Evolutionary conservation across 2,329 filamentous ascomycete genomes (phyloP), one percentile per base, ranked within the genome.

Genomic region (Sarocladium kiliense): DNA sequence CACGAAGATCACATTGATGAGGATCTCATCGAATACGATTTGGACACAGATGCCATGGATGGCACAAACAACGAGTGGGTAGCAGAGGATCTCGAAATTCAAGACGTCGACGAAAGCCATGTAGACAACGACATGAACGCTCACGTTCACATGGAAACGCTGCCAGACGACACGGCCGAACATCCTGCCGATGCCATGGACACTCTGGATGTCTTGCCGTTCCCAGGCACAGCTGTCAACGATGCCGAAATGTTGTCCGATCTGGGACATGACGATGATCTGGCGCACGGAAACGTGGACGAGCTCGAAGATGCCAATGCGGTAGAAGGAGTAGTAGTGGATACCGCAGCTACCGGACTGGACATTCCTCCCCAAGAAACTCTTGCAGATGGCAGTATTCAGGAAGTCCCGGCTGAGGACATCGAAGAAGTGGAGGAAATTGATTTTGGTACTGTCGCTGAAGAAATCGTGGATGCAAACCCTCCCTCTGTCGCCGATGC

Each of bases 61-160:
- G 50, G 36, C 3, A 41, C 11, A 12, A 34, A 39, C 14, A 16
- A 39, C 6, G 23, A 39, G 7, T 53, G 50, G 50, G 21, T 21
- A 18, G 30, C 18, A 21, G 32, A 53, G 50, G 50, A 53, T 27
- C 32, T 53, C 18, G 50, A 53, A 16, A 53, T 53, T 16, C 32
- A 53, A 23, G 54, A 50, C 16, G 54, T 36, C 34, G 30, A 18
- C 10, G 21, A 32, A 36, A 54, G 56, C 41, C 68, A 68, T 66
- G 57, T 65, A 5, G 66, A 65, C 18, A 59, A 66, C 18, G 65
- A 68, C 23, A 68, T 70, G 62, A 68, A 70, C 37, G 58, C 69
- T 37, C 66, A 70, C 42, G 55, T 64, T 56, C 56, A 57, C 30
- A 62, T 62, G 34, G 65, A 66, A 30, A 57, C 60, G 12, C 16